A percentile compares a stretch with the other conserved stretches of the same genome.
phyloP scores from a whole-genome alignment of 2,329 filamentous ascomycete genomes.

The Magnaporthiopsis incrustans region DNA sequence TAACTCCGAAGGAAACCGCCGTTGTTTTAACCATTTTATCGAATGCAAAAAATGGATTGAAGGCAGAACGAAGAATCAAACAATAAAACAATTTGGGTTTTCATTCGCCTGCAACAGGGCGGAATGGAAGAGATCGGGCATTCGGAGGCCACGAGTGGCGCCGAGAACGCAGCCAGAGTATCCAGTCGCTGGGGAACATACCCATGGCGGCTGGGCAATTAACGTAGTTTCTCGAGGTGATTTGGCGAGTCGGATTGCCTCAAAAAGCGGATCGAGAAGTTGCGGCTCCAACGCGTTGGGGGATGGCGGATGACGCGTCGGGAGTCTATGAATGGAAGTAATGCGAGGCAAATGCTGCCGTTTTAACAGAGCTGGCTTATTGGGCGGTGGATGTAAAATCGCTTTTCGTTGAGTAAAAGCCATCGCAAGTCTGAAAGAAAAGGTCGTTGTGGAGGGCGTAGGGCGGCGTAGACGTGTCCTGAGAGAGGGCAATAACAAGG shows the following conservation, averaged over 20 bases:
- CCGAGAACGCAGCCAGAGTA: not conserved
- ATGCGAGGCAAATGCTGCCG: not conserved
- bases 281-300: not conserved
- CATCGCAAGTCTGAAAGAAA: not conserved
- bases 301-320: no score
- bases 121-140: conserved; percentile 3
- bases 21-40: not conserved
- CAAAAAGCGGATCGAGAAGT: not conserved
- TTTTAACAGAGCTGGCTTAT: not conserved
- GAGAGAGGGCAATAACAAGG: not conserved
- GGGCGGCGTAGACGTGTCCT: not conserved
- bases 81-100: not conserved
- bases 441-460: not conserved
- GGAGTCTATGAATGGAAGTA: not conserved
- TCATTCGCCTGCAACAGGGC: not conserved
- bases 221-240: not conserved
- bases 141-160: not conserved
- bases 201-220: not conserved
- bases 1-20: conserved; percentile 13
- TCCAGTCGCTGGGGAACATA: not conserved
- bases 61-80: conserved; percentile 9
- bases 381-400: not conserved
- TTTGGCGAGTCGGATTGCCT: not conserved
- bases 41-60: conserved; percentile 4
- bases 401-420: not conserved